A percentile compares a stretch with the other conserved stretches of the same genome.
These are phyloP conservation scores for Hirsutella rhossiliensis DNA, from an alignment of 2,329 filamentous ascomycete species.

Conservation along the genomic window DNA sequence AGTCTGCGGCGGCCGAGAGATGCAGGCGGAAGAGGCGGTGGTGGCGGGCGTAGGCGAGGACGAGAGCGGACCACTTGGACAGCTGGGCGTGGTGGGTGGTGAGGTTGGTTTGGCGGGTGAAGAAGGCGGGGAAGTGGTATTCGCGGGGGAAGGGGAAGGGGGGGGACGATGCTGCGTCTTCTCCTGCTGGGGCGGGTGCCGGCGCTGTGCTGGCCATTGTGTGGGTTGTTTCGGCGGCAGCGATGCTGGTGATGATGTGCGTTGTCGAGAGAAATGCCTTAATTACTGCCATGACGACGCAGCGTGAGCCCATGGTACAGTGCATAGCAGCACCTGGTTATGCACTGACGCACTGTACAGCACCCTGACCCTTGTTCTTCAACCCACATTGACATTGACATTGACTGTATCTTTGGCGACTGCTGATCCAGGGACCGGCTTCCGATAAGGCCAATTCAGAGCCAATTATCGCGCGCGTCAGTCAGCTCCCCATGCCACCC, in stretches of 20 bases:
- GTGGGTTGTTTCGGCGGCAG: background rate
- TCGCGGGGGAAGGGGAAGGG: slow-evolving; percentile 47
- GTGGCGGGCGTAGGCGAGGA: slow-evolving; percentile 73
- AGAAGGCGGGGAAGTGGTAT: slow-evolving; percentile 76
- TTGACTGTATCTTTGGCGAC: too few relatives aligned
- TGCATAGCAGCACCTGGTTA: too few relatives aligned
- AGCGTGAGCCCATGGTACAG: too few relatives aligned
- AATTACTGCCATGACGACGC: too few relatives aligned
- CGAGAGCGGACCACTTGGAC: slow-evolving; percentile 72
- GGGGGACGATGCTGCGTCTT: background rate
- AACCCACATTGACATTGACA: too few relatives aligned
- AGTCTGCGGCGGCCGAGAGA: slow-evolving; percentile 43
- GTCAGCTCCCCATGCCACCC: too few relatives aligned
- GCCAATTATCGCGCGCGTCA: too few relatives aligned
- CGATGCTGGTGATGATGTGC: background rate
- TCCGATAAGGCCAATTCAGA: too few relatives aligned
- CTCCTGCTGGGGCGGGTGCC: background rate
- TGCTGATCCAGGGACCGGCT: too few relatives aligned
- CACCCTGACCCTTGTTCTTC: too few relatives aligned
- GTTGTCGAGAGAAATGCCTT: too few relatives aligned
- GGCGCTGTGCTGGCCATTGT: background rate
- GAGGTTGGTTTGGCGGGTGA: slow-evolving; percentile 66
- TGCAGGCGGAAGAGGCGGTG: slow-evolving; percentile 66
- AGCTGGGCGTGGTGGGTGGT: slow-evolving; percentile 65
- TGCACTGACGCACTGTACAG: too few relatives aligned